Evolutionary conservation across 805 yeast genomes (phyloP).

Genomic region (Kodamaea nitidulidarum): DNA sequence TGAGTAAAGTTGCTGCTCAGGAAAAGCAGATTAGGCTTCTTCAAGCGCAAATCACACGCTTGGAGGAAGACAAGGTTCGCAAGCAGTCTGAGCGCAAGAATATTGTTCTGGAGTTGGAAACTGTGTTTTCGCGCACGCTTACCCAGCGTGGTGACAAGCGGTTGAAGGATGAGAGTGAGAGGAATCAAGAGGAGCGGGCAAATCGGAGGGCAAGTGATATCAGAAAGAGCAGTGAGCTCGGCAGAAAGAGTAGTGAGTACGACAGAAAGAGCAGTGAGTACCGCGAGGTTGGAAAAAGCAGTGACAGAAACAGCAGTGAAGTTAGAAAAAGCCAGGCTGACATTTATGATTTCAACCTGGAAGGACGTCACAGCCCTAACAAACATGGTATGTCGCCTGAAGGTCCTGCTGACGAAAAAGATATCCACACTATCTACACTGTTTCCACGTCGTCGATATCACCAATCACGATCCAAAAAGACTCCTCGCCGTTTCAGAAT

Average conservation of each 20-base stretch:
- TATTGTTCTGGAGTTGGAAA: slow-evolving; percentile 12
- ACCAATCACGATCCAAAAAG: neutral
- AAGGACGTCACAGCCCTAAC: neutral
- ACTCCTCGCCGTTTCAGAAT: slow-evolving; percentile 7
- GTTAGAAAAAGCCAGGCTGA: too few relatives aligned
- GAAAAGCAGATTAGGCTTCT: slow-evolving; percentile 24
- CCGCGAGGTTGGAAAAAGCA: too few relatives aligned
- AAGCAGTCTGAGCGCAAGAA: slow-evolving; percentile 4
- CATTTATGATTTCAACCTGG: too few relatives aligned
- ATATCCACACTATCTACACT: neutral
- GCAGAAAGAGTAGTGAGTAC: too few relatives aligned
- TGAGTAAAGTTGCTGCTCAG: slow-evolving; percentile 21
- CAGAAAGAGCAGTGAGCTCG: too few relatives aligned
- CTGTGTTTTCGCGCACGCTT: slow-evolving; percentile 7
- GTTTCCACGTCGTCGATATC: neutral
- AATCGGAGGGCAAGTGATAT: too few relatives aligned
- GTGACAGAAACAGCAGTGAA: neutral
- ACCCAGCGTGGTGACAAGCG: too few relatives aligned
- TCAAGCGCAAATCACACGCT: slow-evolving; percentile 18
- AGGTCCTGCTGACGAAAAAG: neutral
- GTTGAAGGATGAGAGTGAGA: too few relatives aligned
- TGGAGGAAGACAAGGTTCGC: slow-evolving; percentile 18
- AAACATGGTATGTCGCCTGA: neutral
- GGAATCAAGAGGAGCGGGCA: too few relatives aligned
- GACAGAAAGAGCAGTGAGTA: too few relatives aligned